Base-by-base conservation (phyloP, 257 asterid species). In the Euphrasia confusa region DNA sequence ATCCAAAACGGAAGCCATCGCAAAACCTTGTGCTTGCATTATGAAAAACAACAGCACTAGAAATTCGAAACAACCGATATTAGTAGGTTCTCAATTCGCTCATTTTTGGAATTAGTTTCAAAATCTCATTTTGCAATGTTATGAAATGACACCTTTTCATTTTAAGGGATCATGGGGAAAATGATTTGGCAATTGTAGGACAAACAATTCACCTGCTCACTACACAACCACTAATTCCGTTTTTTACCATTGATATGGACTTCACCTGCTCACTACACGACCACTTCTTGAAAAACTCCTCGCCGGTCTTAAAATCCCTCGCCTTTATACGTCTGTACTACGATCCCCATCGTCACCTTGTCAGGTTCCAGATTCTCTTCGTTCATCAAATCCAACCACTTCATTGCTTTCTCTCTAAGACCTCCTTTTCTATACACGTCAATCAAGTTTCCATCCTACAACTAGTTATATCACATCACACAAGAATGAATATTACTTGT, bases 301-400 rank as follows among this genome's bases (percentile, higher is more conserved):
- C 96, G 0, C 95, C 99, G 52, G 80, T 72, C 67, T 76, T 74
- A 67, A 83, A 89, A 62, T 93, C 96, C 64, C 97, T 95, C 0
- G 86, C 84, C 68, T 80, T 93, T 93, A 78, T 89, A 87, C 99
- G 85, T 87, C 76, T 89, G 97, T 62, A 93, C 83, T 7, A 89
- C 79, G 52, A 71, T 87, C 70, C 94, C 96, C 91, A 85, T 78
- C 2, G 99, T 93, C 39, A 93, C 96, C 80, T 93, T 97, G 42
- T 93, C 99, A 0, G 97, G 97, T 67, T 74, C 90, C 79, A 93
- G 80, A 15, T 76, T 69, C 56, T 64, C 74, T 58, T 70, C 66
- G 33, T 69, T 79, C 99, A 93, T 93, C 79, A 83, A 72, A 10
- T 83, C 84, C 81, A 93, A 67, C 94, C 94, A 93, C 66, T 80